Evolutionary conservation across 202 grass and related monocot species (phyloP), one percentile per base, ranked within the genome.

Genomic region (Bolboschoenoplectus hybrid): DNA sequence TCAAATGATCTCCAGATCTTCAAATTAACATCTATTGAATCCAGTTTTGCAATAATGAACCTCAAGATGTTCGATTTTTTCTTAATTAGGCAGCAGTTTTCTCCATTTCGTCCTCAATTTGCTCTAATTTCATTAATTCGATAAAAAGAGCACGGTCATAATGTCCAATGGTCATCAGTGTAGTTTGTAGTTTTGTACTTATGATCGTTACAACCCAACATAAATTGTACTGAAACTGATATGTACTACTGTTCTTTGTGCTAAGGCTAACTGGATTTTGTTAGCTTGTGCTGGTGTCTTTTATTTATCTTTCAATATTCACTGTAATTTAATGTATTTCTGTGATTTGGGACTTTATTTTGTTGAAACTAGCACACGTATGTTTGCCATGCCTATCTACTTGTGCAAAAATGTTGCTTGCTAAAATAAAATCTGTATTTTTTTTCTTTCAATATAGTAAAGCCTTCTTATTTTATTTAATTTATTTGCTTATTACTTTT

Each of bases 151-250:
- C 11, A 35, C 3, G 9, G 50, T 20, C 7, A 47, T 35, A 35
- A 26, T 10, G 4, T n/a, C 20, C 46, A 35, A 14, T 13, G 1
- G 20, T 75, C 17, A 35, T 52, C 20, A 35, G 8, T 52, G n/a
- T 74, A 75, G 52, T 79, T 79, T 39, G 34, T 79, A 7, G 13
- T 9, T 79, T 79, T 39, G 34, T 79, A 7, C 34, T 9, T 32
- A 39, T 39, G 34, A 40, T n/a, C 58, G 50, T 78, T 52, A 78
- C 2, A 35, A 58, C 3, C 74, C 32, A 78, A 55, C 11, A 14
- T 12, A 78, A 57, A 58, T 40, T 40, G 13, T 78, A 77, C 20
- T 57, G 74, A 76, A 76, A 76, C n/a, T 76, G 73, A 76, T 4
- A 76, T 76, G 71, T 6, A 52, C 11, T 14, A 14, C 10, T 75